phyloP scores from a whole-genome alignment of 345 rosid genomes.

The Lenwebbia sp. region DNA sequence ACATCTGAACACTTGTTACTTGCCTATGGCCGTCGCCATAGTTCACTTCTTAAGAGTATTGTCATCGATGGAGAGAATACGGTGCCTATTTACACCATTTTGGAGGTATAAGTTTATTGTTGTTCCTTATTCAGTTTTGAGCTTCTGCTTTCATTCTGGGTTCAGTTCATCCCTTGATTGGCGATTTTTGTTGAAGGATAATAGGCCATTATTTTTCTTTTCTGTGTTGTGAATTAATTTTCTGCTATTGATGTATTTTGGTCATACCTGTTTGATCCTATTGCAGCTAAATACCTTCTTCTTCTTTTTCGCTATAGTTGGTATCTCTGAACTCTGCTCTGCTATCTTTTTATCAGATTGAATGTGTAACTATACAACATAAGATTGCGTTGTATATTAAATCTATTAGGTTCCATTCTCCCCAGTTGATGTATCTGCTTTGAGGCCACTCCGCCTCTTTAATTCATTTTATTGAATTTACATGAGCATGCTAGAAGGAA shows the following conservation, averaged over 20 bases:
- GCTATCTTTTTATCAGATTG: background rate
- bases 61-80: constrained; percentile 79
- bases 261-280: background rate
- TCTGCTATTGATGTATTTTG: background rate
- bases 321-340: background rate
- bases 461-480: background rate
- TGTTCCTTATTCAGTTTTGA: background rate
- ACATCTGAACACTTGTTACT: constrained; percentile 89
- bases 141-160: background rate
- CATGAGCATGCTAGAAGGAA: background rate
- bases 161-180: background rate
- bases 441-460: background rate
- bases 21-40: constrained; percentile 96
- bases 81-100: constrained; percentile 78
- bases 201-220: background rate
- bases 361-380: background rate
- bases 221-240: background rate
- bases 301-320: background rate
- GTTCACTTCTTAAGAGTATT: constrained; percentile 79
- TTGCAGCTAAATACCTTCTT: background rate
- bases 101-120: constrained; percentile 50
- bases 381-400: background rate
- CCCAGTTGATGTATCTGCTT: background rate
- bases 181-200: background rate
- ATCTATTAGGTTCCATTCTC: background rate